Evolutionary conservation across 352 stramenopile species (phyloP), one percentile per base, ranked within the genome.

Genomic region (Phytophthora lateralis): DNA sequence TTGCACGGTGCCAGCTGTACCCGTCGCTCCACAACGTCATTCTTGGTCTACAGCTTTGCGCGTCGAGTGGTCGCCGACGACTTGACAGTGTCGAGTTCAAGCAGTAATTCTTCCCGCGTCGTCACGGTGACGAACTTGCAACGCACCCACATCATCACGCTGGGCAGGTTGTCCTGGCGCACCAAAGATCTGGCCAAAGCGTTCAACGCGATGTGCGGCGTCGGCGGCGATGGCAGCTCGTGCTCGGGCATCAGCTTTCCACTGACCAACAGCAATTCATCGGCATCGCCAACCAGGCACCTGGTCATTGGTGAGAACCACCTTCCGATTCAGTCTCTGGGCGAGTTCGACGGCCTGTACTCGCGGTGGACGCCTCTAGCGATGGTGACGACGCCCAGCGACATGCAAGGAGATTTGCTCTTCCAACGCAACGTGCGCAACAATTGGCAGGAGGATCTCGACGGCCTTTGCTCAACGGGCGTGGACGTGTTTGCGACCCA

Each of bases 21-120:
- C 29, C 37, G 37, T 8, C 65, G 60, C 9, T 66, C 69, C 5
- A 59, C 73, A 10, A 70, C 71, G 29, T 81, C 73, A 1, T 73
- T 88, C 63, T 60, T 86, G 9, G 63, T 88, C 42, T 76, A 80
- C 41, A 76, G 71, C 35, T 65, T 85, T 17, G 69, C 46, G 4
- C 77, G 72, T 21, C 63, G 74, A 17, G 78, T 84, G 5, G 39
- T 78, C 8, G 76, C 65, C 2, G 72, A 82, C 38, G 49, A 66
- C 1, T 55, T 83, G 60, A 55, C 55, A 9, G 50, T 71, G 24
- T 54, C 30, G 37, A 62, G 26, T 14, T 48, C 60, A 38, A 64
- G 12, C 41, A 59, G 57, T 17, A 21, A 7, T 55, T 46, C 34
- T 10, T 63, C 63, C 5, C 56, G 44, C 15, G 38, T 61, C 24